Evolutionary conservation across 2,329 filamentous ascomycete species (phyloP), one percentile per base, ranked within the genome.

Genomic region (Pseudogymnoascus sp.): DNA sequence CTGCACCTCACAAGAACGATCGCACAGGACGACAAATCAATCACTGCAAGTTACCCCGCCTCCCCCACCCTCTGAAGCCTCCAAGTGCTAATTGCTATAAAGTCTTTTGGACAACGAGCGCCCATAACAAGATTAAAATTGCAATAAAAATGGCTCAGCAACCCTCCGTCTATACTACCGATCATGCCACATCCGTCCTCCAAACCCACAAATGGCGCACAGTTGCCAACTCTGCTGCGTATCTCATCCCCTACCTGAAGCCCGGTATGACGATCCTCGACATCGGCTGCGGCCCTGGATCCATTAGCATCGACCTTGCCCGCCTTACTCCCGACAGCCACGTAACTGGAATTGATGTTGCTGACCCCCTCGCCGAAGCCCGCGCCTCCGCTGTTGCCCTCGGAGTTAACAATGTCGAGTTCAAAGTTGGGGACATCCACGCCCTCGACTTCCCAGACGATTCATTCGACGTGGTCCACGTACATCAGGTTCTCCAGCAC

Each of bases 391-490:
- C 60, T 58, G 57, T 47, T 11, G 61, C 61, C 57, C 59, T 53
- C 4, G 37, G 43, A 1, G 60, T 68, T 20, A 66, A 61, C 12
- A 65, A 71, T 57, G 60, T 68, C 33, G 53, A 57, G 12, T 72
- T 72, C 57, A 60, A 62, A 11, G 58, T 47, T 12, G 65, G 58
- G 8, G 61, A 69, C 35, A 67, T 66, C 20, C 67, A 69, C 61
- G 61, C 65, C 1, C 63, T 75, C 8, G 65, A 68, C 76, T 71
- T 77, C 47, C 64, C 72, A 2, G 78, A 84, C 61, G 73, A 72
- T 28, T 68, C 73, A 2, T 86, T 86, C 64, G 84, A 87, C 65
- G 69, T 86, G n/a, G 82, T 85, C 6, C 79, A 81, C 66, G 78
- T 77, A 22, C 80, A 84, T 66, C 82, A 85, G 67, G 78, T 86